Percentiles rank a stretch among this genome's conserved stretches.
These are phyloP conservation scores for Penicillium polonicum DNA, from an alignment of 2,329 filamentous ascomycete genomes.

Conservation along the genomic window DNA sequence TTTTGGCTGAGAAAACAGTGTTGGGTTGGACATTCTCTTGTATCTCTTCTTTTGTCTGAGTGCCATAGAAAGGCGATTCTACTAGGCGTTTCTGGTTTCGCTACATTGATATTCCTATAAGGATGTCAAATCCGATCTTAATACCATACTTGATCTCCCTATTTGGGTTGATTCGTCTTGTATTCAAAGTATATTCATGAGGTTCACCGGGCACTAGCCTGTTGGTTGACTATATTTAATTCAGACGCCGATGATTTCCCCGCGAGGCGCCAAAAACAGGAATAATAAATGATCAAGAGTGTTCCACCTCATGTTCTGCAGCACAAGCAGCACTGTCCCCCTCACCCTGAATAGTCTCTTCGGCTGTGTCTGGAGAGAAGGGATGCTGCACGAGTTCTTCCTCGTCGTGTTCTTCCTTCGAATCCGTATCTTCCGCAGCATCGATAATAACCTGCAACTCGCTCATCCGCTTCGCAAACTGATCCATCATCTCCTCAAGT, in stretches of 20 bases:
- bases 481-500: constrained; percentile 49
- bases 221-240: not conserved
- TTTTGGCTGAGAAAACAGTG: constrained; percentile 21
- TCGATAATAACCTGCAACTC: constrained; percentile 47
- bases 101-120: not conserved
- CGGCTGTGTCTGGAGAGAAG: not conserved
- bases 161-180: not conserved
- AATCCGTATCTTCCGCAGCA: constrained; percentile 22
- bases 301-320: not conserved
- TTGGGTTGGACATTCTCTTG: constrained; percentile 12
- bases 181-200: not conserved
- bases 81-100: constrained; percentile 3
- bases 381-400: not conserved
- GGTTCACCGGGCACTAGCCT: not conserved
- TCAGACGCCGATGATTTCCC: not conserved
- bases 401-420: not conserved
- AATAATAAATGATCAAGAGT: not conserved
- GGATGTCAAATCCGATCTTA: constrained; percentile 2
- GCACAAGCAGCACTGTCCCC: not conserved
- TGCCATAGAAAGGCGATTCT: constrained; percentile 7
- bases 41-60: constrained; percentile 12
- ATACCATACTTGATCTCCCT: constrained; percentile 4
- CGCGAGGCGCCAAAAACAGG: not conserved
- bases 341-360: not conserved
- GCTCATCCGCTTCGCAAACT: constrained; percentile 46